These are phyloP conservation scores for Dimargaris xerosporica DNA, from an alignment of 192 early-diverging fungal genomes.

Conservation along the genomic window DNA sequence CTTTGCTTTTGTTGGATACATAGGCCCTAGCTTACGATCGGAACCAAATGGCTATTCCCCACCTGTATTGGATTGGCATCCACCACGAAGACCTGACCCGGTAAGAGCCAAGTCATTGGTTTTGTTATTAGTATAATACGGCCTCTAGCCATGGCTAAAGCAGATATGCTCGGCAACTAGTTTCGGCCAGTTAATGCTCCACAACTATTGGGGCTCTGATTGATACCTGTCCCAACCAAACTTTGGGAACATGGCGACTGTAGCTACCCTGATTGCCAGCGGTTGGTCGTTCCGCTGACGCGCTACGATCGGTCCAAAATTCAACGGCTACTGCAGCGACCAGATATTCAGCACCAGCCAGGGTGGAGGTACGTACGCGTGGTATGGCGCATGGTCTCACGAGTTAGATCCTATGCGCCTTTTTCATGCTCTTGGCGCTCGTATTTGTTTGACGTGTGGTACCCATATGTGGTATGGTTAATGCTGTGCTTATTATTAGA, in stretches of 20 bases:
- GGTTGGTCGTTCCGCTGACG: not conserved
- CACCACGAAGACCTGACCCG: not conserved
- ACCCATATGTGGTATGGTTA: not conserved
- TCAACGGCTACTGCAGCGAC: not conserved
- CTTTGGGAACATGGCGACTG: not conserved
- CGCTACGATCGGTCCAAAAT: not conserved
- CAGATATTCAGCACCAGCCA: not conserved
- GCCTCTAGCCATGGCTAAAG: not conserved
- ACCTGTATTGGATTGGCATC: not conserved
- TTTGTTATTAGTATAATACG: not conserved
- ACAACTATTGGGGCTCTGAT: not conserved
- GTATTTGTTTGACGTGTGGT: not conserved
- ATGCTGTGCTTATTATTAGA: not conserved
- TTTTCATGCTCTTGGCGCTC: not conserved
- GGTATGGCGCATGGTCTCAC: not conserved
- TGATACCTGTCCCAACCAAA: not conserved
- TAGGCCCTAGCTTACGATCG: not conserved
- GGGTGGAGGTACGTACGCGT: not conserved
- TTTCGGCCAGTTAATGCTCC: no score
- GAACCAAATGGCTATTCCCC: not conserved
- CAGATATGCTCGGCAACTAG: not conserved
- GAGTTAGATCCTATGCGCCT: not conserved
- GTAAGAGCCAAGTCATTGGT: not conserved
- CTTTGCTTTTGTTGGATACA: no score
- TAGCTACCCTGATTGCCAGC: not conserved